Conservation (phyloP, 495 filamentous ascomycete species). For the Aspergillus coremiiformis region DNA sequence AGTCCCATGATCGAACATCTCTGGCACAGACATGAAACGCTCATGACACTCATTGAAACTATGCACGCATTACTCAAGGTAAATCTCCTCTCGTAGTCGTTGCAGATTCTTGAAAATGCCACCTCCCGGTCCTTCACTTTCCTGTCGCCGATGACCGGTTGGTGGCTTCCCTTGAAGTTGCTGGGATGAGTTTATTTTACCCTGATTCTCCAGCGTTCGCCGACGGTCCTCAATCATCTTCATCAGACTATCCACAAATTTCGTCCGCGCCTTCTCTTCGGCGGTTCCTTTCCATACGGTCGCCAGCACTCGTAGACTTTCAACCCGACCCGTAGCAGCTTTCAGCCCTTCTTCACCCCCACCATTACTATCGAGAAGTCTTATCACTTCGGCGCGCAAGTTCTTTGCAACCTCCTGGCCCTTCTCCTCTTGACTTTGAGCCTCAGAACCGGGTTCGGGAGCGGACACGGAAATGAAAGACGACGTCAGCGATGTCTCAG, state of each 20-base stretch:
- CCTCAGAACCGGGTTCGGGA: conserved; percentile 57
- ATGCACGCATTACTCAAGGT: conserved; percentile 41
- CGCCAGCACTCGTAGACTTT: conserved; percentile 62
- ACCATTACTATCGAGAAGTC: conserved; percentile 50
- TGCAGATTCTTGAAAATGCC: conserved; percentile 76
- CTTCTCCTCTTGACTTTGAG: conserved; percentile 65
- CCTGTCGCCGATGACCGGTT: conserved; percentile 27
- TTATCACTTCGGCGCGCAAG: conserved; percentile 63
- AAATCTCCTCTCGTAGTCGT: conserved; percentile 68
- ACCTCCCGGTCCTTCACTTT: conserved; percentile 50
- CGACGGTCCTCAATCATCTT: conserved; percentile 50
- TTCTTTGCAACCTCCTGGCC: conserved; percentile 64
- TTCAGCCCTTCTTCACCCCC: conserved; percentile 44
- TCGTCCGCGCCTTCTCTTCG: conserved; percentile 77
- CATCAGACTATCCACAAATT: conserved; percentile 73
- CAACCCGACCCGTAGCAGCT: conserved; percentile 62
- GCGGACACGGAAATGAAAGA: conserved; percentile 77
- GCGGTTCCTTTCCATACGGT: conserved; percentile 88
- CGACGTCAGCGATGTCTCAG: conserved; percentile 60
- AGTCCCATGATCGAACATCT: no score
- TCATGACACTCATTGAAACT: no score
- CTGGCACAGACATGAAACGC: conserved; percentile 1
- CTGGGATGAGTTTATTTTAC: conserved; percentile 34
- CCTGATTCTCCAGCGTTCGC: conserved; percentile 47
- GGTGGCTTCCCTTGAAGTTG: conserved; percentile 12